Evolutionary conservation across 2,329 filamentous ascomycete genomes (phyloP).

Genomic region (Penicillium concentricum): DNA sequence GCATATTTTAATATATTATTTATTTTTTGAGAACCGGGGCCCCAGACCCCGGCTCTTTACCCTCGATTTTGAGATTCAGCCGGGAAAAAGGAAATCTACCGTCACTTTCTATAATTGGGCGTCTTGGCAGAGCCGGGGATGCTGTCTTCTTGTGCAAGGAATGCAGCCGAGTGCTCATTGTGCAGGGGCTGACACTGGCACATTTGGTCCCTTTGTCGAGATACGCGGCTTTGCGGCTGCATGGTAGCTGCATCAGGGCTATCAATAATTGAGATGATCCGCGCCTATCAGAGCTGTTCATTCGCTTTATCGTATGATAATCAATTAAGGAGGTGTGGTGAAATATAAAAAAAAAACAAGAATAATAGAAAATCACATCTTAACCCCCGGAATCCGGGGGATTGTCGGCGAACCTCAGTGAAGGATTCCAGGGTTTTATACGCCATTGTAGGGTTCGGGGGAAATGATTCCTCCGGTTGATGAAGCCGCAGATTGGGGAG

Average conservation of each 20-base stretch:
- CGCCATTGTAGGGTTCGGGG: neutral
- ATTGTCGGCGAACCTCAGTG: slow-evolving; percentile 1
- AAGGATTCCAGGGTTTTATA: neutral
- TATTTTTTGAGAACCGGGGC: neutral
- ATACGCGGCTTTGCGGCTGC: slow-evolving; percentile 23
- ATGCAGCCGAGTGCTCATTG: slow-evolving; percentile 1
- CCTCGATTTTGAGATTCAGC: slow-evolving; percentile 1
- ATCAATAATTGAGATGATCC: slow-evolving; percentile 20
- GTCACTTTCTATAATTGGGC: neutral
- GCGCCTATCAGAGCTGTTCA: slow-evolving; percentile 20
- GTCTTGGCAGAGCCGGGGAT: neutral
- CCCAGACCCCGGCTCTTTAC: slow-evolving; percentile 2
- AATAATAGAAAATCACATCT: neutral
- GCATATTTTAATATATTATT: neutral
- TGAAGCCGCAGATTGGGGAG: neutral
- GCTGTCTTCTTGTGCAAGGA: slow-evolving; percentile 2
- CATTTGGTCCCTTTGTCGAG: slow-evolving; percentile 2
- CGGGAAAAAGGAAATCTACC: neutral
- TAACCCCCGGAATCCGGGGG: slow-evolving; percentile 1
- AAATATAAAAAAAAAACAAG: too few species aligned
- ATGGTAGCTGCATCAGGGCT: slow-evolving; percentile 11
- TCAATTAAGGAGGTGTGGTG: neutral
- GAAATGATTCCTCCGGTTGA: neutral
- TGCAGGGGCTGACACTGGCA: slow-evolving; percentile 7
- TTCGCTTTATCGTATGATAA: neutral